Evolutionary conservation across 208 protist genomes (phyloP), one percentile per base, ranked within the genome.

Genomic region (Acanthamoeba lenticulata): DNA sequence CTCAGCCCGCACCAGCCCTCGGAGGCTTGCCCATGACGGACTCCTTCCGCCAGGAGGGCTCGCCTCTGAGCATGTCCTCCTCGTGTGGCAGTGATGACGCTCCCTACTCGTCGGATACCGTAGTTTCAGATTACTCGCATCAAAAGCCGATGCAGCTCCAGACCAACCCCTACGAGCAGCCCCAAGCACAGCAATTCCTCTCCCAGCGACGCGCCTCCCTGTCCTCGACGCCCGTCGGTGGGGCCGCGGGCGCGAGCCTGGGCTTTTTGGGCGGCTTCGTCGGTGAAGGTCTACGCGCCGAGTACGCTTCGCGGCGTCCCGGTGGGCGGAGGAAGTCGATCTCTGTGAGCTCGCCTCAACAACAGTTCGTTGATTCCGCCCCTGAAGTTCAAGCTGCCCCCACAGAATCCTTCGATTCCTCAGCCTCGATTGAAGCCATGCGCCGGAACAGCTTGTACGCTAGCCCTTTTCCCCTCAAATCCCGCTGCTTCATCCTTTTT

Each of bases 61-160:
- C 57, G 57, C 57, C 57, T 5, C n/a, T 32, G 27, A 65, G 57
- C 57, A 65, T 65, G 57, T 79, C 67, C 13, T 79, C 67, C 4
- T 79, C 67, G 6, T 79, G 67, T 32, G 67, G 67, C 38, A 79
- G 67, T 32, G 67, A 79, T 32, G 67, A 79, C 67, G 67, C 29
- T 19, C 11, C 67, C 34, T 79, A 79, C 67, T 44, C 67, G 34
- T 45, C 67, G 11, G 38, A 38, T 40, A 21, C 3, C 67, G 67
- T 24, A 40, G 24, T 24, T 3, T 3, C 9, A 38, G 5, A n/a
- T 27, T 40, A 38, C 9, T 38, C 67, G 27, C 7, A 6, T 17
- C 4, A 3, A 79, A 44, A 9, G 24, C 38, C 67, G 13, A 79
- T 27, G 15, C n/a, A 79, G 11, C 29, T 11, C 4, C 36, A 36